Percentiles rank a stretch among this genome's conserved stretches.
These are phyloP conservation scores for Punica granatum DNA, from an alignment of 345 rosid genomes.

Conservation along the genomic window DNA sequence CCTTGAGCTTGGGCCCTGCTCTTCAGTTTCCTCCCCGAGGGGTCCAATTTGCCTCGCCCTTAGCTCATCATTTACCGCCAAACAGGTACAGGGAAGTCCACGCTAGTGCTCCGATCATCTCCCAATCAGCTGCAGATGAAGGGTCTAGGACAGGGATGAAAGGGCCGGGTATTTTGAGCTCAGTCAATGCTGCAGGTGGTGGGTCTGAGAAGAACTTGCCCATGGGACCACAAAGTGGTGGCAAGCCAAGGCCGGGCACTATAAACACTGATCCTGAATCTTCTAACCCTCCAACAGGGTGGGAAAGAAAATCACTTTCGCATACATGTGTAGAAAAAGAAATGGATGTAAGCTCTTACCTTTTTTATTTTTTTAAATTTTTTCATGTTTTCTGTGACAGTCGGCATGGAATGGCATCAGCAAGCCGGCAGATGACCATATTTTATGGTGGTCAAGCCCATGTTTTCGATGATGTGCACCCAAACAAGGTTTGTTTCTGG, in stretches of 20 bases:
- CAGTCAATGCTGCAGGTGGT: slow-evolving; percentile 30
- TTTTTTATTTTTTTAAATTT: neutral
- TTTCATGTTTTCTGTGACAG: slow-evolving; percentile 30
- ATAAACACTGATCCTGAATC: slow-evolving; percentile 43
- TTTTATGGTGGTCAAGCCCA: slow-evolving; percentile 99
- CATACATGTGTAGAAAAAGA: neutral
- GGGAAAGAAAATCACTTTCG: neutral
- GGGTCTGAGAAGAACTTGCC: slow-evolving; percentile 37
- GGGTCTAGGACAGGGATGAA: slow-evolving; percentile 97
- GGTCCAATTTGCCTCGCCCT: slow-evolving; percentile 57
- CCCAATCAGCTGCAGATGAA: slow-evolving; percentile 94
- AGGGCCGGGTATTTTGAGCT: slow-evolving; percentile 56
- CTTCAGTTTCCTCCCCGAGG: slow-evolving; percentile 54
- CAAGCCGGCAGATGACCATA: slow-evolving; percentile 84
- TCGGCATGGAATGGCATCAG: slow-evolving; percentile 43
- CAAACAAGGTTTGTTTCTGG: slow-evolving; percentile 62
- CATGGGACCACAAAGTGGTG: slow-evolving; percentile 31
- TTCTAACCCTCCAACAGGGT: slow-evolving; percentile 59
- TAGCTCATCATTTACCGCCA: slow-evolving; percentile 49
- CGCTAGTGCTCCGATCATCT: slow-evolving; percentile 41
- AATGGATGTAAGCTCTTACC: neutral
- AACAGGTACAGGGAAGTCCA: slow-evolving; percentile 63
- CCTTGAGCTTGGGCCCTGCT: slow-evolving; percentile 35
- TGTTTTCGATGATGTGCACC: slow-evolving; percentile 96
- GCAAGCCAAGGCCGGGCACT: slow-evolving; percentile 32